Conservation (phyloP, 2,329 filamentous ascomycete species). For the Trichoderma sp. region DNA sequence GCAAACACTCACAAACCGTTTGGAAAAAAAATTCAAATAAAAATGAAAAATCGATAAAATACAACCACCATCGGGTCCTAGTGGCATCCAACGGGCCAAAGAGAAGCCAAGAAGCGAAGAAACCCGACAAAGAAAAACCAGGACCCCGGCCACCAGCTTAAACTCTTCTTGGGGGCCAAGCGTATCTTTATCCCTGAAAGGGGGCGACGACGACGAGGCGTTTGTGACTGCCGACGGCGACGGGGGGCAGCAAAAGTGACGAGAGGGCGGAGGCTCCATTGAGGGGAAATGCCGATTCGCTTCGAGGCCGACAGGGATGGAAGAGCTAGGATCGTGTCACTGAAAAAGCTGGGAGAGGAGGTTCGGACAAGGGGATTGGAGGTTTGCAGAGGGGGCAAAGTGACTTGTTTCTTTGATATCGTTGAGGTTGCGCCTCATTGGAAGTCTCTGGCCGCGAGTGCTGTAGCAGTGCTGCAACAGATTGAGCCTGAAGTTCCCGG, state of each 20-base stretch:
- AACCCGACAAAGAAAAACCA: background rate
- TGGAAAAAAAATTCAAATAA: no score
- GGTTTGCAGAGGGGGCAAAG: no score
- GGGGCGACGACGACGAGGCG: background rate
- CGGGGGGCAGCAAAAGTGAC: background rate
- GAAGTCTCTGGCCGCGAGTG: no score
- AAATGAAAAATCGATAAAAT: background rate
- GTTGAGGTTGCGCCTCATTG: no score
- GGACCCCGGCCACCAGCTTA: background rate
- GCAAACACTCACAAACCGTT: background rate
- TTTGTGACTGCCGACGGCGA: slow-evolving; percentile 4
- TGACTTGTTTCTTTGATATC: no score
- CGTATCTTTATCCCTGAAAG: slow-evolving; percentile 17
- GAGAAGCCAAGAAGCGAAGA: background rate
- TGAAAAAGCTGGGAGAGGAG: background rate
- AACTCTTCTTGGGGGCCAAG: slow-evolving; percentile 2
- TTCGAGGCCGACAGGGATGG: background rate
- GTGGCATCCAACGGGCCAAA: background rate
- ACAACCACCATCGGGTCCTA: background rate
- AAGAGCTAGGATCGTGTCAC: background rate
- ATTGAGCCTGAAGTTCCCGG: no score
- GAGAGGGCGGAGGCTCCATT: background rate
- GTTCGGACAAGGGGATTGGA: no score
- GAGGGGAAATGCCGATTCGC: slow-evolving; percentile 3
- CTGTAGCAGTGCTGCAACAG: no score